Conservation (phyloP, 2,329 filamentous ascomycete genomes). For the Xylaria arbuscula region DNA sequence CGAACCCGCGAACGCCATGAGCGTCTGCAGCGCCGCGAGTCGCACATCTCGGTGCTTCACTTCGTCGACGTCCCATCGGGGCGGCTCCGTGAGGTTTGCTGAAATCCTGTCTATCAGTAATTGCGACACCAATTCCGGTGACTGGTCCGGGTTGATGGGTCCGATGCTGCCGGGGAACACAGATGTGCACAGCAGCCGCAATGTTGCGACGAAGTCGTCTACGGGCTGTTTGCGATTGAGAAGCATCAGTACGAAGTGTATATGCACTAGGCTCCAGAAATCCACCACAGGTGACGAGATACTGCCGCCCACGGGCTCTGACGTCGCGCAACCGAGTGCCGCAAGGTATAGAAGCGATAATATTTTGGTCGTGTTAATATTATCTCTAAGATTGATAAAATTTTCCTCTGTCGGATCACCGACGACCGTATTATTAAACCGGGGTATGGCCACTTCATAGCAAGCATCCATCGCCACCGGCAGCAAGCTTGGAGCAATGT, state of each 20-base stretch:
- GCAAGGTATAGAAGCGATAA: conserved; percentile 74
- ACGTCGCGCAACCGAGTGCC: conserved; percentile 68
- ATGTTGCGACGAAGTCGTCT: conserved; percentile 70
- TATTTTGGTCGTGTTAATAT: conserved; percentile 72
- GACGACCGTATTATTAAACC: conserved; percentile 61
- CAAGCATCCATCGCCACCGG: conserved; percentile 69
- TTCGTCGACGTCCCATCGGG: conserved; percentile 55
- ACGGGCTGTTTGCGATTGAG: conserved; percentile 74
- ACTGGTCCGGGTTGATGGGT: conserved; percentile 64
- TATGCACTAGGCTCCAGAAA: conserved; percentile 76
- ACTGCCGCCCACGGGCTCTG: conserved; percentile 42
- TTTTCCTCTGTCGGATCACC: conserved; percentile 59
- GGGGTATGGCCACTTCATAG: conserved; percentile 66
- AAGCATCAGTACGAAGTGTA: conserved; percentile 74
- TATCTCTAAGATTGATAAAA: conserved; percentile 59
- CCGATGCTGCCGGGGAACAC: conserved; percentile 73
- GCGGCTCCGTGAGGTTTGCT: conserved; percentile 68
- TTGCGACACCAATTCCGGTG: conserved; percentile 57
- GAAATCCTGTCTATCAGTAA: conserved; percentile 72
- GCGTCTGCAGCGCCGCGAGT: conserved; percentile 62
- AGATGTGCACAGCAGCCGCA: conserved; percentile 75
- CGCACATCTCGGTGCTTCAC: conserved; percentile 57
- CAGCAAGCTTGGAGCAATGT: conserved; percentile 68
- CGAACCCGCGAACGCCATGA: conserved; percentile 71
- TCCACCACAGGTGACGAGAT: conserved; percentile 51